Base-by-base conservation (phyloP, 306 rosid genomes). In the Leucaena leucocephala region DNA sequence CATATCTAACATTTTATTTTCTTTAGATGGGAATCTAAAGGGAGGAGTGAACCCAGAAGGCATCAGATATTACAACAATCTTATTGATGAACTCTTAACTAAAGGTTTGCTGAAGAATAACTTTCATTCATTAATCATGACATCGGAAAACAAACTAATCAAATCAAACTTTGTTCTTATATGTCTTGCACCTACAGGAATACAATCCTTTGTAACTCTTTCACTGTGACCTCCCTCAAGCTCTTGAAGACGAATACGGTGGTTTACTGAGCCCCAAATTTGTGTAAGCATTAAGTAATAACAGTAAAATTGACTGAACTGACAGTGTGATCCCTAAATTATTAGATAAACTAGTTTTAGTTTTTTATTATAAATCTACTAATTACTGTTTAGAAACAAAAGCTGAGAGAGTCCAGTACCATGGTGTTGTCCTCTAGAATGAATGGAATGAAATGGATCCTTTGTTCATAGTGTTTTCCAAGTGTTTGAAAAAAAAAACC, bases 221-320 rank as follows among this genome's bases (percentile, higher is more conserved):
- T 61, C 91, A 90, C 35, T 90, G 82, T 82, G 94, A 88, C 80
- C 72, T 80, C 59, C 94, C 94, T 45, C 90, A 90, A 83, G 83
- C 86, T 12, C 80, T 88, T 35, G 89, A 88, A 67, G 89, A 86
- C 50, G 82, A 65, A 27, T 90, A 86, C 68, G 84, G 88, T 11
- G 94, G 91, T 16, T 82, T 88, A 61, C 21, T 88, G 42, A 88
- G 84, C 66, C 82, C 76, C 7, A 83, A 43, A 3, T 80, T 84
- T 34, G 86, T 89, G 91, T 59, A 59, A 59, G 66, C 38, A 59
- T 27, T 89, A 71, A 83, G 87, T 44, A 17, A 66, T 39, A n/a
- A 15, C 4, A 7, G 14, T 17, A 65, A 36, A 22, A 22, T 22
- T 27, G 8, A 12, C 66, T 27, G 36, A 22, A 59, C 7, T 59